Base-by-base conservation (phyloP, 208 protist species). In the Trypanosoma grayi region DNA sequence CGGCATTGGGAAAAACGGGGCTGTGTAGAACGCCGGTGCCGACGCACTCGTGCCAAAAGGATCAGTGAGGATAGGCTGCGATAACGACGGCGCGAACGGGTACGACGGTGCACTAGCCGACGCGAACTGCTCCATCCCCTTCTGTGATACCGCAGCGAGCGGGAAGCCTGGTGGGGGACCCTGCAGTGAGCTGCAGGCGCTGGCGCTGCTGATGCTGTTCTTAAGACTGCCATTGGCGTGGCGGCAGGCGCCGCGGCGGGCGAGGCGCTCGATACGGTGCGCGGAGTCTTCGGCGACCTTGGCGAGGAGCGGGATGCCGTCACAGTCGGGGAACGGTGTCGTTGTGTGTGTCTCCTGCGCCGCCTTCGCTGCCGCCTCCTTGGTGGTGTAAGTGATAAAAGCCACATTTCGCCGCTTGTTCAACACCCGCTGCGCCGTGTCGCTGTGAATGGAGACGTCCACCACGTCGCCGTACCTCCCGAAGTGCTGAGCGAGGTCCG, bases 201-300 rank as follows among this genome's bases (percentile, higher is more conserved):
- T 44, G 4, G 34, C 30, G 20, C 28, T 54, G 30, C 4, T 39
- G 5, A 39, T 18, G n/a, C 9, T 39, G 31, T 39, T 54, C 25
- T 39, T 54, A 5, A 13, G 2, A 6, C 31, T 39, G n/a, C 18
- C 31, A 48, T 9, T 60, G 22, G n/a, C 43, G 5, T 46, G 34
- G 2, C 39, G 34, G n/a, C 51, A 11, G 16, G 18, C 33, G n/a
- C 61, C 41, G 30, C 77, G 81, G n/a, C 83, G 79, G 0, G 71
- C 61, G 11, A 91, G 68, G 5, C 84, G 78, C 66, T 91, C 79
- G 43, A 80, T 74, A 39, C 84, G 81, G 14, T 83, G 84, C 18
- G 58, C 60, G 47, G 70, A 84, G 65, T 87, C 81, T 68, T 91
- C 84, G 1, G 84, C 84, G 10, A 91, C 80, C 65, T 91, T 91